A percentile compares a stretch with the other conserved stretches of the same genome.
Evolutionary conservation across 768 basidiomycete species (phyloP).

Genomic region (Boletus speciosus): DNA sequence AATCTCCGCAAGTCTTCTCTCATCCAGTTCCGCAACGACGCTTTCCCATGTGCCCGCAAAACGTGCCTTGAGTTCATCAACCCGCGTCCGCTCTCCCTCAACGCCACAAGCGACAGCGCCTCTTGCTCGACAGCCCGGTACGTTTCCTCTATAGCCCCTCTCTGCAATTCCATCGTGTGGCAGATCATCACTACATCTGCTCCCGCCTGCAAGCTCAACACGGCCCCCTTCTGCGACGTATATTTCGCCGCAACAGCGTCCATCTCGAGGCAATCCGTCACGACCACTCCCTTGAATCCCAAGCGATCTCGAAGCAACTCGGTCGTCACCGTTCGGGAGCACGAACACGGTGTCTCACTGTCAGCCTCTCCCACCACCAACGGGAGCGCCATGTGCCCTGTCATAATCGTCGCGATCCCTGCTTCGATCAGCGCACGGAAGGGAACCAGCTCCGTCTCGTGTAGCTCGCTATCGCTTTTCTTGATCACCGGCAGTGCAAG

Average conservation of each 20-base stretch:
- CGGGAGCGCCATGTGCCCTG: slow-evolving; percentile 71
- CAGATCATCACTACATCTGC: slow-evolving; percentile 77
- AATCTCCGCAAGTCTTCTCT: slow-evolving; percentile 25
- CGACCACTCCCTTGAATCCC: slow-evolving; percentile 55
- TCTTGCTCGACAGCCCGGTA: slow-evolving; percentile 50
- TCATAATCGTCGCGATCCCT: slow-evolving; percentile 59
- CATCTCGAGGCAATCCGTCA: slow-evolving; percentile 79
- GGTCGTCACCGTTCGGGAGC: slow-evolving; percentile 51
- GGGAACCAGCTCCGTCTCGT: slow-evolving; percentile 52
- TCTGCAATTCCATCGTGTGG: slow-evolving; percentile 54
- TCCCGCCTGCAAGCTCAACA: slow-evolving; percentile 56
- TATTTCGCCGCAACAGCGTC: slow-evolving; percentile 56
- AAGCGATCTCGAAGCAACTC: slow-evolving; percentile 50
- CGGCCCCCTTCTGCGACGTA: slow-evolving; percentile 40
- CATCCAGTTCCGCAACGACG: slow-evolving; percentile 29
- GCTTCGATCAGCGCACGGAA: slow-evolving; percentile 46
- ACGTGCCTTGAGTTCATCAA: slow-evolving; percentile 46
- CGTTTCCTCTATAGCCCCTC: slow-evolving; percentile 48
- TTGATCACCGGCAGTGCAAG: slow-evolving; percentile 59
- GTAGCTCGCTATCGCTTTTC: slow-evolving; percentile 44
- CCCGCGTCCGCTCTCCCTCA: slow-evolving; percentile 43
- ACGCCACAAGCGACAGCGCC: slow-evolving; percentile 34
- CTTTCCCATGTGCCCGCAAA: slow-evolving; percentile 50
- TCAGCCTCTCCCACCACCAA: slow-evolving; percentile 42
- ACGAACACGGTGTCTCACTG: slow-evolving; percentile 52